Evolutionary conservation across 192 early-diverging fungal genomes (phyloP).

Genomic region (Borealophlyctis nickersoniae): DNA sequence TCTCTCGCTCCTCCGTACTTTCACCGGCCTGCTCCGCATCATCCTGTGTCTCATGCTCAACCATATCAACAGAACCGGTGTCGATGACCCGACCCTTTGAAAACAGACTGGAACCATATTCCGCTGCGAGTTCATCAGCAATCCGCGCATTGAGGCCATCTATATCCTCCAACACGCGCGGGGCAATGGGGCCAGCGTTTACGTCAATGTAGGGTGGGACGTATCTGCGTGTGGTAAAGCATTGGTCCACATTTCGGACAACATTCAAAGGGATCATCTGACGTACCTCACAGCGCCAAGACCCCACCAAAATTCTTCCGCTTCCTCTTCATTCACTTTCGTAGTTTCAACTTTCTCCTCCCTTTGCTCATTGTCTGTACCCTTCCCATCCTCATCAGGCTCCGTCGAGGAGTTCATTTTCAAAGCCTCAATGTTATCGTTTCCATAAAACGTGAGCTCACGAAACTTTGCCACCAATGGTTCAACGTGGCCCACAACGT

Average conservation of each 20-base stretch:
- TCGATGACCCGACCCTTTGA: background rate
- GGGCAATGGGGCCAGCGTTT: conserved; percentile 6
- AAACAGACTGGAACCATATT: background rate
- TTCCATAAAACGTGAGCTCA: too few relatives aligned
- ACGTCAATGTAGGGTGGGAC: conserved; percentile 24
- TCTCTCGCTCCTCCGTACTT: background rate
- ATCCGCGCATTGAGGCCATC: conserved; percentile 16
- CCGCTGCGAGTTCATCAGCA: background rate
- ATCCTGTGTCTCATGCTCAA: background rate
- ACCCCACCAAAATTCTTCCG: conserved; percentile 6
- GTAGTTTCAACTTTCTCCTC: too few relatives aligned
- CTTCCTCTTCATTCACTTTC: too few relatives aligned
- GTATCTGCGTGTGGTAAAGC: conserved; percentile 9
- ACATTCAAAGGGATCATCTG: background rate
- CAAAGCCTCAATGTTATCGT: background rate
- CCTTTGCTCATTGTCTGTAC: background rate
- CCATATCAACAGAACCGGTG: background rate
- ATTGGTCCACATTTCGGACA: background rate
- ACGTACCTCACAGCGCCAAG: conserved; percentile 17
- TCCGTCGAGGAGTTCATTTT: background rate
- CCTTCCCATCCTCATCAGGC: background rate
- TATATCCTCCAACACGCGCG: conserved; percentile 12
- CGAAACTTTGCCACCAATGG: too few relatives aligned
- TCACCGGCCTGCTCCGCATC: background rate
- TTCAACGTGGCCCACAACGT: too few relatives aligned